Conservation (phyloP, 192 early-diverging fungal genomes). For the Coemansia sp. region DNA sequence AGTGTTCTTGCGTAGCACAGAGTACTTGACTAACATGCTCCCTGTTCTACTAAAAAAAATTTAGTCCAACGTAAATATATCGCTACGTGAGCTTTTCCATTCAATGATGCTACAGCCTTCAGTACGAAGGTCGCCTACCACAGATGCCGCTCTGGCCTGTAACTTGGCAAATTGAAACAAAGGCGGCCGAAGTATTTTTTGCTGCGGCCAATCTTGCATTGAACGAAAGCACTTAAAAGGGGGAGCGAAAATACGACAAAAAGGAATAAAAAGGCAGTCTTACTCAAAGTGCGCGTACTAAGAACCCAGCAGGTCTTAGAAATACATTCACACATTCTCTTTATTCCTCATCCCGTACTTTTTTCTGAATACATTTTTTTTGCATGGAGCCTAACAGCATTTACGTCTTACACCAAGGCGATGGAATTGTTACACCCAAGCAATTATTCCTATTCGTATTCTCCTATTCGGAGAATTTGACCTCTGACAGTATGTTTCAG, state of each 20-base stretch:
- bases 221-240: neutral
- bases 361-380: neutral
- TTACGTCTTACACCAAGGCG: constrained; percentile 3
- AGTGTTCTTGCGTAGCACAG: no score
- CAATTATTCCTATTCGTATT: neutral
- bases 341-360: neutral
- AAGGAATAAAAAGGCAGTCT: neutral
- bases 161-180: neutral
- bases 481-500: neutral
- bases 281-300: neutral
- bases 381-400: neutral
- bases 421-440: neutral
- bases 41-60: neutral
- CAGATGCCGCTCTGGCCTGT: neutral
- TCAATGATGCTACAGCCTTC: neutral
- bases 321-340: neutral
- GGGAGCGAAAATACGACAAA: neutral
- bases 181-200: no score
- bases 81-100: neutral
- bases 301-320: no score
- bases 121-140: neutral
- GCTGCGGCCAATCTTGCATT: no score
- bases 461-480: neutral
- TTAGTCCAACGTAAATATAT: neutral
- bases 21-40: neutral